Evolutionary conservation across 2,329 filamentous ascomycete genomes (phyloP), one percentile per base, ranked within the genome.

Genomic region (Cladosporium velox): DNA sequence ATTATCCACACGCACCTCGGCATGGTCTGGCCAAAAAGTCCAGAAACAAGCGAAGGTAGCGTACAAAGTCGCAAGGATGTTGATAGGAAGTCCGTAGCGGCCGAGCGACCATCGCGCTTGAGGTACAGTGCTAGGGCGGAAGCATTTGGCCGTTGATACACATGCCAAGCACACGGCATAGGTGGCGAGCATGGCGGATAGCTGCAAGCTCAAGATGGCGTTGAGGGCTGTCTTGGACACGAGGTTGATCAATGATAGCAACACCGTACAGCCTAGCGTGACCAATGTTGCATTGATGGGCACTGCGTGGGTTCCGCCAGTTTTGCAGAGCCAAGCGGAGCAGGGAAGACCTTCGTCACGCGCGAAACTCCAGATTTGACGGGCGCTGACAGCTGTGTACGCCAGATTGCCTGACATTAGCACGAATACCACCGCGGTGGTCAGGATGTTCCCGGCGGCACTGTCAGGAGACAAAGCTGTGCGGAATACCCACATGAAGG

Each of bases 161-260:
- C 70, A 74, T 24, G 69, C 70, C 52, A 74, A 72, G 34, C 70
- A 74, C 49, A 76, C 65, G 68, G 76, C 72, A 65, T 76, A 76
- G 38, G 72, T 72, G 70, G 76, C 74, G 44, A 75, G 66, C 44
- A 76, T 71, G 2, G 74, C 74, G 12, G 73, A 73, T 52, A 75
- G 75, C 7, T 76, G 75, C 1, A 84, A 75, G 6, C 77, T 79
- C 34, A 78, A 70, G 67, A 81, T 77, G 51, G 76, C 76, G 67
- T 79, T 78, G 70, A 81, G 77, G 7, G 79, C 77, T 14, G 76
- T 70, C 18, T 71, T 70, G 6, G 76, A 79, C 63, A 79, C 79
- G 65, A 81, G 76, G 67, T 80, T 80, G 75, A 80, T 80, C 54
- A 75, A 74, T 15, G 73, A 73, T 18, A 80, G 72, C 54, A 78